Evolutionary conservation across 2,329 filamentous ascomycete genomes (phyloP), one percentile per base, ranked within the genome.

Genomic region (Plectosphaerella plurivora): DNA sequence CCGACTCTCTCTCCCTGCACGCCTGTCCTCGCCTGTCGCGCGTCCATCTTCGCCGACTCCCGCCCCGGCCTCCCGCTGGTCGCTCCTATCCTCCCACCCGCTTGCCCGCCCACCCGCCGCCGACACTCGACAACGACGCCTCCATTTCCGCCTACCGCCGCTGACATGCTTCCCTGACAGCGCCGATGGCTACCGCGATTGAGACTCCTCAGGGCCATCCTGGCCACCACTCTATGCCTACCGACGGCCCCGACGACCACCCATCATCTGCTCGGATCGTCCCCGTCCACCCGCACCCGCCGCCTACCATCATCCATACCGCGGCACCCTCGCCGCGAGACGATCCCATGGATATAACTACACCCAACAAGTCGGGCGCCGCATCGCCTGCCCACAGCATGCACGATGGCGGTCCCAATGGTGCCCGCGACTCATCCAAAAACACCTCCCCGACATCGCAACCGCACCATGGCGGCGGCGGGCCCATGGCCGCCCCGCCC

Each of bases 291-390:
- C 81, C 84, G 58, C 28, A 33, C 28, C 72, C 78, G 55, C 75
- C 75, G 52, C 77, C 81, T 37, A 78, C 74, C 54, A 78, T 82
- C 63, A 78, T 80, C 65, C 28, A 33, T 8, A 82, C 79, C 70
- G 82, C 82, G 57, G 75, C 79, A 51, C 77, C 81, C 18, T 77
- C 77, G 47, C 77, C 78, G 28, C 79, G 76, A 59, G 18, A 20
- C 41, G 79, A 82, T 53, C 79, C 80, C 54, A 86, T 85, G 81
- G 82, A 85, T 55, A 75, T 83, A 57, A 79, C 79, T 36, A 79
- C 78, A 37, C 78, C 79, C 50, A 72, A 74, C 55, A 73, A 72
- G 65, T 70, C 73, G 54, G 72, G 70, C 25, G 69, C 25, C 37
- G 47, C 44, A 20, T 52, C 52, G 28, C 50, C 55, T 42, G 35